Conservation (phyloP, 805 yeast species). For the Wickerhamiella siamensis region DNA sequence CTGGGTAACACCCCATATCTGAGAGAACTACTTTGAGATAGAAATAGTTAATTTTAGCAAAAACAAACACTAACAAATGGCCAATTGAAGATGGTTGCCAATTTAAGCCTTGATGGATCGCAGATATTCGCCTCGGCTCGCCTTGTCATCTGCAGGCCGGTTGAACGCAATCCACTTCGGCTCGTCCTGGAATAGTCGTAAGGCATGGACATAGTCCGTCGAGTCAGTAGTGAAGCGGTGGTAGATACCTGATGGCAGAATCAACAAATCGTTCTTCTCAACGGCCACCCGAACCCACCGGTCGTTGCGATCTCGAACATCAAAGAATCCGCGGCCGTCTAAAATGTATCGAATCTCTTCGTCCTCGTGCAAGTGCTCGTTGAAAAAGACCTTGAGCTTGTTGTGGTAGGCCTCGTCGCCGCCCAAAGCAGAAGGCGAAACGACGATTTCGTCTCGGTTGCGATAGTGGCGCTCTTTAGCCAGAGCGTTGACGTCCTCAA, state of each 20-base stretch:
- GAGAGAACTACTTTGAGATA: too few species aligned
- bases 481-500: constrained; percentile 43
- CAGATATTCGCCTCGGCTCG: constrained; percentile 35
- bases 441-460: constrained; percentile 59
- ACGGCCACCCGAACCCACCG: constrained; percentile 69
- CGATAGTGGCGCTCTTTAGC: constrained; percentile 62
- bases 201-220: constrained; percentile 52
- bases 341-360: constrained; percentile 86
- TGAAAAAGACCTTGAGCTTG: constrained; percentile 56
- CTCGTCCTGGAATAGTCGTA: constrained; percentile 80
- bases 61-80: too few species aligned
- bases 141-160: constrained; percentile 44
- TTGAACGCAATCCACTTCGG: constrained; percentile 90
- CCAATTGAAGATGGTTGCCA: too few species aligned
- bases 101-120: constrained; percentile 15
- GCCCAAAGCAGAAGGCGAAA: constrained; percentile 46
- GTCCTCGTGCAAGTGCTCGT: constrained; percentile 89
- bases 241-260: constrained; percentile 81
- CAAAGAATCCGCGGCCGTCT: constrained; percentile 88
- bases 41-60: too few species aligned
- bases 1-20: too few species aligned
- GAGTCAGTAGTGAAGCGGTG: constrained; percentile 77
- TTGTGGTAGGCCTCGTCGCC: constrained; percentile 43
- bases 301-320: constrained; percentile 50
- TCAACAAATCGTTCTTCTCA: constrained; percentile 41